Evolutionary conservation across 2,329 filamentous ascomycete species (phyloP).

Genomic region (Eutypa lata): DNA sequence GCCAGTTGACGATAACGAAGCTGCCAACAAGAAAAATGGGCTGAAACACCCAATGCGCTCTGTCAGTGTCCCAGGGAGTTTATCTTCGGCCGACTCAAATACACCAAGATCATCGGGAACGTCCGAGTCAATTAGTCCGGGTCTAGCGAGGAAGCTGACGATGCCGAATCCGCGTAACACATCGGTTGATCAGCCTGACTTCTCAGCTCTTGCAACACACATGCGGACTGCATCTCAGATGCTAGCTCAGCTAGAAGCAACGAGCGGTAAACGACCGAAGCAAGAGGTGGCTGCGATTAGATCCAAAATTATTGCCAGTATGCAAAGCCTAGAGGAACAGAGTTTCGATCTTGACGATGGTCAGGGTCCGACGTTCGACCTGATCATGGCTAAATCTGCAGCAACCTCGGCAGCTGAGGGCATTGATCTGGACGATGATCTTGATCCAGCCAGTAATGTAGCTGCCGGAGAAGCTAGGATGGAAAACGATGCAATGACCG

Average conservation of each 20-base stretch:
- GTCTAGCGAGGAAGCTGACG: conserved; percentile 57
- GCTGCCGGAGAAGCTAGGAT: conserved; percentile 77
- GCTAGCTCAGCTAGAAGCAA: conserved; percentile 79
- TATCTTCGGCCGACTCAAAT: conserved; percentile 56
- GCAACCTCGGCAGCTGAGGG: conserved; percentile 41
- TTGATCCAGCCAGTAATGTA: conserved; percentile 56
- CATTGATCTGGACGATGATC: conserved; percentile 31
- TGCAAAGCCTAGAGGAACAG: conserved; percentile 84
- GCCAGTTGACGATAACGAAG: conserved; percentile 50
- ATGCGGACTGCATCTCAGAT: conserved; percentile 87
- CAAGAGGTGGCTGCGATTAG: conserved; percentile 80
- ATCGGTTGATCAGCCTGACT: conserved; percentile 69
- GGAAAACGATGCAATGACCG: conserved; percentile 88
- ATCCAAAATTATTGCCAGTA: conserved; percentile 83
- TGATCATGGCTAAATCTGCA: conserved; percentile 73
- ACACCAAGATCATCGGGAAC: conserved; percentile 69
- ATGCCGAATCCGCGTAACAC: conserved; percentile 53
- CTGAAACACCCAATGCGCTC: conserved; percentile 17
- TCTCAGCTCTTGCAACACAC: conserved; percentile 78
- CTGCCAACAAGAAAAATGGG: conserved; percentile 31
- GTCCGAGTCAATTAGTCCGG: conserved; percentile 66
- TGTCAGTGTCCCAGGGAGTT: conserved; percentile 19
- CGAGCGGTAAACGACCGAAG: conserved; percentile 74
- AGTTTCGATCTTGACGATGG: conserved; percentile 74
- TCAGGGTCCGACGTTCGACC: conserved; percentile 74